Base-by-base conservation (phyloP, 2,329 filamentous ascomycete species). In the Colletotrichum costaricense region DNA sequence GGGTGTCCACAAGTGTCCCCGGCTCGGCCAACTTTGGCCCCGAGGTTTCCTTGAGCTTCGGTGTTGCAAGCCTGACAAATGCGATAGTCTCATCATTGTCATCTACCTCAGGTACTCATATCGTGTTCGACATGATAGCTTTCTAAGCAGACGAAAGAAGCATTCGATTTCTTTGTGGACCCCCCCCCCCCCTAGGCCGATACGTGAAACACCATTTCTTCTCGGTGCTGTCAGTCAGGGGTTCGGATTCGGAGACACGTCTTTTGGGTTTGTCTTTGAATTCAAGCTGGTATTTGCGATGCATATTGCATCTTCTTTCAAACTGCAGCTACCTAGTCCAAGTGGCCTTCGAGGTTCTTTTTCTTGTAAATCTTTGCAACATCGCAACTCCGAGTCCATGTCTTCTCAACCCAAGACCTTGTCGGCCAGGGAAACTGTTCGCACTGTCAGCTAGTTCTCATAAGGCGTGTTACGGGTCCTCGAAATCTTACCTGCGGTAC, bases 401-500 rank as follows among this genome's bases (percentile, higher is more conserved):
- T 42, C 16, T 42, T 42, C 38, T 76, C 78, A 82, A 71, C 79
- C 84, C 49, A 89, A 76, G 6, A 89, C 87, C 73, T 88, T 86
- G 49, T 88, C 84, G 62, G 87, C 88, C 80, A 88, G 78, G 7
- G 87, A 87, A 14, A 88, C 88, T 88, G 73, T 9, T 6, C 11
- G 5, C 42, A 42, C 19, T 5, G 59, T 30, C 65, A 54, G 63
- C 75, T 38, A 66, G 26, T 22, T 14, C 19, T 38, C 12, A 33
- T 9, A 42, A 38, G 30, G 65, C 9, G 11, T n/a, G 22, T 63
- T 38, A 79, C 14, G n/a, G 6, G 30, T 33, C 30, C 14, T 22
- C 8, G 7, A 5, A 16, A 55, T 64, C 88, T 83, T 86, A 95
- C 94, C 93, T 76, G 93, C 88, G 62, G 95, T 89, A 42, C 95